phyloP scores from a whole-genome alignment of 2,329 filamentous ascomycete species.

The Hymenoscyphus scutula region DNA sequence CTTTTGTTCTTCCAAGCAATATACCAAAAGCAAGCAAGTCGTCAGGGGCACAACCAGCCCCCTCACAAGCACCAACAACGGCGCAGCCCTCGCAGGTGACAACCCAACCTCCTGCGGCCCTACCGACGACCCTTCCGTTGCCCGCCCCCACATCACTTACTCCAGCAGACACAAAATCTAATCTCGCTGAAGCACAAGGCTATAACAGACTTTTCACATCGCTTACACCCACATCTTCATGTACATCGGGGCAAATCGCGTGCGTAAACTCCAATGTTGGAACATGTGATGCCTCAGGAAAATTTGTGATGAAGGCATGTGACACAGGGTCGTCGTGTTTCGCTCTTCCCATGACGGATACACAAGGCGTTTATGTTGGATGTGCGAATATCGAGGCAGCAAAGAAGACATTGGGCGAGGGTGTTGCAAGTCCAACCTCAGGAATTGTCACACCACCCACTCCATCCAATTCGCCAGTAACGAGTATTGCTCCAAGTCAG shows the following conservation, averaged over 20 bases:
- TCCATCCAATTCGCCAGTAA: background rate
- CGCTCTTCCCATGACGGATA: constrained; percentile 3
- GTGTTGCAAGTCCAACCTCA: background rate
- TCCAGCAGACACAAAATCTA: background rate
- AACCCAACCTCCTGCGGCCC: background rate
- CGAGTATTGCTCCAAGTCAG: background rate
- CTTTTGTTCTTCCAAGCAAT: background rate
- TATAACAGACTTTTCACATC: background rate
- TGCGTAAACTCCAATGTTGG: constrained; percentile 1
- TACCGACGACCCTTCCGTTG: background rate
- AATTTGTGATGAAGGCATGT: background rate
- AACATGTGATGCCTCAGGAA: background rate
- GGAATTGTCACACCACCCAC: background rate
- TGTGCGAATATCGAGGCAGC: background rate
- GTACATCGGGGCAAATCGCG: background rate
- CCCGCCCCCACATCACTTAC: background rate
- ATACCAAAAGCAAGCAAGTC: background rate
- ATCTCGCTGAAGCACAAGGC: background rate
- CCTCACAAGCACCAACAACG: background rate
- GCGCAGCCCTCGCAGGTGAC: background rate
- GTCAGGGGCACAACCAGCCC: background rate
- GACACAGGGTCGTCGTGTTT: background rate
- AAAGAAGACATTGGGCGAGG: background rate
- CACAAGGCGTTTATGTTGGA: background rate
- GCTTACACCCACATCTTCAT: background rate